Base-by-base conservation (phyloP, 2,329 filamentous ascomycete genomes). In the Trichophaea hybrida region DNA sequence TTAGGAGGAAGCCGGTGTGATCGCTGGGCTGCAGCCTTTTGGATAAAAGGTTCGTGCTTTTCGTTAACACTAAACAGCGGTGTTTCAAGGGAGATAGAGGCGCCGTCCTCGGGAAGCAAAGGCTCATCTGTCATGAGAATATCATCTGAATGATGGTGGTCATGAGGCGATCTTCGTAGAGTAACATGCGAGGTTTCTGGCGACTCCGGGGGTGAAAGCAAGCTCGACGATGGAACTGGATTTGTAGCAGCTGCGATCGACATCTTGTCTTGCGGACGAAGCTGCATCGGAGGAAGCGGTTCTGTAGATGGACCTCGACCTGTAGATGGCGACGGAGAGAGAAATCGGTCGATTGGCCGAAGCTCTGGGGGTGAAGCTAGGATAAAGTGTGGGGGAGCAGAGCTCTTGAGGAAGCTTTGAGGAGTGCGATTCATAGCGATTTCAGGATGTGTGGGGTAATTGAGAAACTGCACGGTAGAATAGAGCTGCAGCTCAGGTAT, bases 231-330 rank as follows among this genome's bases (percentile, higher is more conserved):
- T 34, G 51, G n/a, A 10, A 56, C 46, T 57, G 60, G 62, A 32
- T 63, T 64, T 40, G 62, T 64, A 24, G 62, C 62, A 55, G 62
- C 62, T 52, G 62, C 62, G 46, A 65, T 63, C 52, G 63, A 63
- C 63, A 65, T 65, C 56, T 65, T 65, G 57, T 65, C 59, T 59
- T 59, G 56, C 33, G 61, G 49, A 48, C 55, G 58, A 59, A 61
- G 58, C 38, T 63, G 60, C 58, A 61, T 63, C 53, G 57, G 53
- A 44, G 33, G 53, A 12, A 46, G 15, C 38, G 34, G 17, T 32
- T 56, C 53, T 49, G 62, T 44, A 49, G 61, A 51, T 51, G 53
- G 10, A 48, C 60, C 48, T 53, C 58, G 38, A 56, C 58, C 51
- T 60, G 60, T 8, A 58, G 50, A 63, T 33, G 62, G 62, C 56